phyloP scores from a whole-genome alignment of 1,139 yeast genomes.

The Sugiyamaella grinbergsii region DNA sequence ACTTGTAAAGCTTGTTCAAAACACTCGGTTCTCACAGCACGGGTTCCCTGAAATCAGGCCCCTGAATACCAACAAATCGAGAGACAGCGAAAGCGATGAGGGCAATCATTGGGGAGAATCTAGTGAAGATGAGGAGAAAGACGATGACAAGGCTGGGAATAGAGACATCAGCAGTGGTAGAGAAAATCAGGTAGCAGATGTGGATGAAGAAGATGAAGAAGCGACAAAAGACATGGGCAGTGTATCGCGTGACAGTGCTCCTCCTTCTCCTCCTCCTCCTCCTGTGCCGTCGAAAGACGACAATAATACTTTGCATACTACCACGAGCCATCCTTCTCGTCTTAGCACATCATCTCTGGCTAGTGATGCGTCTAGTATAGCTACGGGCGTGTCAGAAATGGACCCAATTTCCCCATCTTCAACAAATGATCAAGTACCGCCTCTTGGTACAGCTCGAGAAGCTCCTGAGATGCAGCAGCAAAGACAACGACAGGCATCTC shows the following conservation, averaged over 20 bases:
- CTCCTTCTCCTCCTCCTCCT: too few species aligned
- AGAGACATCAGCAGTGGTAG: background rate
- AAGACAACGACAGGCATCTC: constrained; percentile 12
- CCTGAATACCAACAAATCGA: constrained; percentile 29
- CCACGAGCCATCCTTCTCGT: background rate
- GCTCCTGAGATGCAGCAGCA: background rate
- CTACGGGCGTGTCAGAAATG: constrained; percentile 10
- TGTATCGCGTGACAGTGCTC: background rate
- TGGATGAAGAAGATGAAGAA: constrained; percentile 6
- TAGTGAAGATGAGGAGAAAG: constrained; percentile 20
- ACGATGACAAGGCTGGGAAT: constrained; percentile 6
- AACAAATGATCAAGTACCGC: constrained; percentile 2
- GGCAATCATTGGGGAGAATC: constrained; percentile 16
- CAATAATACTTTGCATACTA: background rate
- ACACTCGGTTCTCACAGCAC: constrained; percentile 21
- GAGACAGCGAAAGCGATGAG: constrained; percentile 18
- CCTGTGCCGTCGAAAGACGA: background rate
- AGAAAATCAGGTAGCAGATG: background rate
- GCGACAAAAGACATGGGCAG: too few species aligned
- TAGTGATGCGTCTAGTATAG: constrained; percentile 3
- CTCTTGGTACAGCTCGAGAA: background rate
- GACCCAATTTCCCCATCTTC: constrained; percentile 8
- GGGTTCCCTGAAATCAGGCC: constrained; percentile 30
- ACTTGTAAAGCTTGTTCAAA: constrained; percentile 41
- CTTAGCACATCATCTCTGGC: constrained; percentile 4